Evolutionary conservation across 495 filamentous ascomycete species (phyloP).

Genomic region (Rusavskia elegans): DNA sequence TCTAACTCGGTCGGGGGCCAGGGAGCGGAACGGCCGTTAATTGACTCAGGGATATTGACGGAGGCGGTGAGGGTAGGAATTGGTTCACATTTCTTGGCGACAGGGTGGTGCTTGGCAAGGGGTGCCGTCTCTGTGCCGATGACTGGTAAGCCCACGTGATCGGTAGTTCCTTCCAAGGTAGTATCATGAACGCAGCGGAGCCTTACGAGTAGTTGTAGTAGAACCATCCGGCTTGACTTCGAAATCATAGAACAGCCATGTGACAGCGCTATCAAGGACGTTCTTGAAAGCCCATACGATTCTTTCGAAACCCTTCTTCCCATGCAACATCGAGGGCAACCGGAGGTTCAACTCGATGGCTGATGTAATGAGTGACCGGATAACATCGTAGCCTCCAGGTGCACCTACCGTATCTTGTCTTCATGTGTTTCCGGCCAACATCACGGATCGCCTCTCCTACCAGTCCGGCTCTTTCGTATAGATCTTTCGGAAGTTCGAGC

Average conservation of each 20-base stretch:
- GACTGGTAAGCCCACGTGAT: too few relatives aligned
- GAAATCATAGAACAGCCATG: slow-evolving; percentile 72
- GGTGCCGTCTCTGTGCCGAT: slow-evolving; percentile 13
- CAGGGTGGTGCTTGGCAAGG: slow-evolving; percentile 37
- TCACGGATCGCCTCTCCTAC: slow-evolving; percentile 52
- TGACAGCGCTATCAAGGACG: slow-evolving; percentile 50
- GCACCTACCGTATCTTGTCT: slow-evolving; percentile 37
- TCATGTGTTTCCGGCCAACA: slow-evolving; percentile 42
- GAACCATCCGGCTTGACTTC: slow-evolving; percentile 6
- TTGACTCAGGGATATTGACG: slow-evolving; percentile 29
- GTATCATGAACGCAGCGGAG: neutral
- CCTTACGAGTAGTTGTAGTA: neutral
- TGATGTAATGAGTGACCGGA: slow-evolving; percentile 17
- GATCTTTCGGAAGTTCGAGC: slow-evolving; percentile 67
- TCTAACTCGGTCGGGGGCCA: slow-evolving; percentile 33
- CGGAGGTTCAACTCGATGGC: slow-evolving; percentile 74
- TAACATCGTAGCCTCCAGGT: neutral
- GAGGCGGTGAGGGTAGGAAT: slow-evolving; percentile 12
- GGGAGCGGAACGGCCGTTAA: slow-evolving; percentile 26
- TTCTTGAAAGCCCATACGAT: slow-evolving; percentile 76
- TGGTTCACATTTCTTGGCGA: slow-evolving; percentile 23
- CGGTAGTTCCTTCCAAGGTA: slow-evolving; percentile 14
- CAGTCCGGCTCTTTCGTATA: slow-evolving; percentile 73
- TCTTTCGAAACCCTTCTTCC: slow-evolving; percentile 81
- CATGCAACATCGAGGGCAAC: slow-evolving; percentile 67